Evolutionary conservation across 225 moss, liverwort and hornwort species (phyloP).

Genomic region (Sphagnum contortum): DNA sequence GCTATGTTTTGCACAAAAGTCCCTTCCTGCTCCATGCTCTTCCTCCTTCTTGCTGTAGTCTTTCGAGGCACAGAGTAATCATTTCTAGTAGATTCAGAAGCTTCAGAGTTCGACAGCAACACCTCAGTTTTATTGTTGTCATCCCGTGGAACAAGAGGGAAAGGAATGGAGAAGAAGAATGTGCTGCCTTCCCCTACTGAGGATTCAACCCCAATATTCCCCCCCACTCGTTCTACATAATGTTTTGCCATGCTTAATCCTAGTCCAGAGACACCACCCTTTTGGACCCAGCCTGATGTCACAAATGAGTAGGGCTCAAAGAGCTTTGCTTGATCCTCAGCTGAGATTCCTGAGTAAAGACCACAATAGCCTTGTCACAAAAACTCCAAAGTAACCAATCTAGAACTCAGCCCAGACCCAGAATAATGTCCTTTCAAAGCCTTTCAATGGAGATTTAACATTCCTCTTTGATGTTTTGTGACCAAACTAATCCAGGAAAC

Average conservation of each 20-base stretch:
- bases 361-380: not conserved
- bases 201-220: conserved; percentile 67
- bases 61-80: conserved; percentile 28
- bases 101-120: conserved; percentile 11
- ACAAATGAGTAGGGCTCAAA: conserved; percentile 76
- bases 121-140: conserved; percentile 17
- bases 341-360: conserved; percentile 41
- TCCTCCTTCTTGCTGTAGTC: conserved; percentile 20
- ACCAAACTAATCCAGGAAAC: too few species aligned
- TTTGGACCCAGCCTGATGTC: conserved; percentile 60
- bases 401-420: too few species aligned
- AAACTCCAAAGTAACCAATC: too few species aligned
- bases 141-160: conserved; percentile 43
- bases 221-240: conserved; percentile 65
- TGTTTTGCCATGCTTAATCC: conserved; percentile 69
- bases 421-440: too few species aligned
- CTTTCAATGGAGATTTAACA: not conserved
- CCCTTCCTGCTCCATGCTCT: conserved; percentile 15
- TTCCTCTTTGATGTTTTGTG: too few species aligned
- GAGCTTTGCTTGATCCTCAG: conserved; percentile 52
- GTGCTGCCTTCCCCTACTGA: conserved; percentile 62
- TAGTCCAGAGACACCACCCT: conserved; percentile 63
- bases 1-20: not conserved
- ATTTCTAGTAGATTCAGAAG: conserved; percentile 25
- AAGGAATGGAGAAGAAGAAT: conserved; percentile 65